phyloP scores from a whole-genome alignment of 179 eudicot species.

The Actinidia chinensis region DNA sequence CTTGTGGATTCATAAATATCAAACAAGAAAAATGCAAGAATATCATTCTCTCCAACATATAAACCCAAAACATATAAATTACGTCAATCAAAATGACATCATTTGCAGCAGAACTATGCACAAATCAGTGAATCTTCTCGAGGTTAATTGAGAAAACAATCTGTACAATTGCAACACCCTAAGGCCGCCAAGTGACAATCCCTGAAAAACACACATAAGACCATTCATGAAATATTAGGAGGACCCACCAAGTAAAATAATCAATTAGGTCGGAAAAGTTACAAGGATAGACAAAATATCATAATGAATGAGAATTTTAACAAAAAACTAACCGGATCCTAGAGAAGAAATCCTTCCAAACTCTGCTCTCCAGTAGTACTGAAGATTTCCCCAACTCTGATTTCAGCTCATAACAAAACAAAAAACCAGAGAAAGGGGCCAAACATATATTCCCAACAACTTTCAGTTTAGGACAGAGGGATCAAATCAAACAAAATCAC shows the following conservation, averaged over 20 bases:
- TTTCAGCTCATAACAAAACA: constrained; percentile 27
- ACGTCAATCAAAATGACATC: neutral
- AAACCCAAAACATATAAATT: no score
- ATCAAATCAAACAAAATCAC: neutral
- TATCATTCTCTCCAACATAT: no score
- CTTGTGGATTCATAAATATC: no score
- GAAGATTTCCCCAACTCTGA: constrained; percentile 97
- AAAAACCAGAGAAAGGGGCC: constrained; percentile 12
- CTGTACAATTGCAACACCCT: constrained; percentile 85
- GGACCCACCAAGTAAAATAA: neutral
- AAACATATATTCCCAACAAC: neutral
- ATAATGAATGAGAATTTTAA: neutral
- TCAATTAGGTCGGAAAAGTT: neutral
- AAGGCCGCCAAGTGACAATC: constrained; percentile 83
- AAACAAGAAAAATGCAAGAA: no score
- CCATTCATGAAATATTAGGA: no score
- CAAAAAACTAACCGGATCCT: constrained; percentile 71
- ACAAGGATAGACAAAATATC: neutral
- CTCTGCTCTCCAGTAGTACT: constrained; percentile 88
- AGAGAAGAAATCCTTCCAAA: constrained; percentile 90
- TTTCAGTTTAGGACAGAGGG: neutral
- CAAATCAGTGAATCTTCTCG: constrained; percentile 76
- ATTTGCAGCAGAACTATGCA: constrained; percentile 26
- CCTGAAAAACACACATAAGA: constrained; percentile 35
- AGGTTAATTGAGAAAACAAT: constrained; percentile 81